phyloP scores from a whole-genome alignment of 495 filamentous ascomycete species.

The Hypomontagnella submonticulosa region DNA sequence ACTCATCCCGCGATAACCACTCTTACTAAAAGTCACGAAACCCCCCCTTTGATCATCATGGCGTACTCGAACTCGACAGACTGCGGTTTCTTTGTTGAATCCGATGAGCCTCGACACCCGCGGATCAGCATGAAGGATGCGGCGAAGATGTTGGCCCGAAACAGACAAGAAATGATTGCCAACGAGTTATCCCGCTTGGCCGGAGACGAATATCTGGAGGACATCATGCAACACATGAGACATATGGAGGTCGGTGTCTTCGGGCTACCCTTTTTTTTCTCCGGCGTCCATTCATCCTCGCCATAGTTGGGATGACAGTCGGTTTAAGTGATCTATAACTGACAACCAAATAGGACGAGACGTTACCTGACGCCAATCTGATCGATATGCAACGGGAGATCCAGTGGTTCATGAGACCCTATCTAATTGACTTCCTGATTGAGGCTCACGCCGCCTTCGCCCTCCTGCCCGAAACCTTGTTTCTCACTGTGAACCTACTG shows the following conservation, averaged over 20 bases:
- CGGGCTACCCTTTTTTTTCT: conserved; percentile 8
- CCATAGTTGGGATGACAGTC: conserved; percentile 5
- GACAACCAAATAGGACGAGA: conserved; percentile 71
- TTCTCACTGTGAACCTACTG: conserved; percentile 94
- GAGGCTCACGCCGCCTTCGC: conserved; percentile 97
- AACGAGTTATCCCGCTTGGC: conserved; percentile 85
- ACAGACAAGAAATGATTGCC: conserved; percentile 84
- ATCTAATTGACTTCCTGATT: conserved; percentile 97
- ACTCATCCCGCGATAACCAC: conserved; percentile 37
- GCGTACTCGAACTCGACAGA: conserved; percentile 70
- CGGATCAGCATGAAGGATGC: conserved; percentile 74
- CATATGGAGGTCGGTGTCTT: conserved; percentile 82
- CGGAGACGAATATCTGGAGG: conserved; percentile 89
- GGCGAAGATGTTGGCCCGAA: conserved; percentile 75
- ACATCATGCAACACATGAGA: conserved; percentile 91
- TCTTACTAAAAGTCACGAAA: conserved; percentile 29
- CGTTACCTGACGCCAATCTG: conserved; percentile 92
- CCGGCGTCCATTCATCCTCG: neutral
- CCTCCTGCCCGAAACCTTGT: conserved; percentile 91
- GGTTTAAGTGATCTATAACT: neutral
- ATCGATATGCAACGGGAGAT: conserved; percentile 99
- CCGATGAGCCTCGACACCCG: conserved; percentile 65
- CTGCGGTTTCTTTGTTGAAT: conserved; percentile 87
- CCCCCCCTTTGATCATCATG: conserved; percentile 67
- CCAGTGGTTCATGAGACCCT: conserved; percentile 99